Evolutionary conservation across 768 basidiomycete species (phyloP).

Genomic region (Macrolepiota dolichaula): DNA sequence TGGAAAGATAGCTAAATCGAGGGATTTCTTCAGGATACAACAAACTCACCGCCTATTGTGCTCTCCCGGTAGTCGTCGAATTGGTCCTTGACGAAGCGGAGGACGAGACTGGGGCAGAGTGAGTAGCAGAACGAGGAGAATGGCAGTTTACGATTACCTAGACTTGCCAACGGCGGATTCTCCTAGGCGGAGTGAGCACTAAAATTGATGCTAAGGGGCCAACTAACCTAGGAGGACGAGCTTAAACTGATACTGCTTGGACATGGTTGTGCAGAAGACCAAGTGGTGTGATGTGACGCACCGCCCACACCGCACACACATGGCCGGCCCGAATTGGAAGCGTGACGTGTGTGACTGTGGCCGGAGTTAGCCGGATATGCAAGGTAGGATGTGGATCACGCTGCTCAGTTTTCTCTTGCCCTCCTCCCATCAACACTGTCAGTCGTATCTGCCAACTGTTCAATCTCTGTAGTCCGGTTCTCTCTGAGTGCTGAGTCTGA

Average conservation of each 20-base stretch:
- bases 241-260: constrained; percentile 93
- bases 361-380: neutral
- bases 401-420: constrained; percentile 12
- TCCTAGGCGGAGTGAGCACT: constrained; percentile 45
- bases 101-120: constrained; percentile 65
- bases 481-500: constrained; percentile 26
- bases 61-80: constrained; percentile 96
- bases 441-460: constrained; percentile 12
- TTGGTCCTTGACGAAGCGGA: constrained; percentile 95
- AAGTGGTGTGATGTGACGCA: constrained; percentile 21
- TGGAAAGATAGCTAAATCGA: constrained; percentile 28
- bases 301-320: neutral
- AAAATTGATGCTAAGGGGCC: neutral
- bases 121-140: constrained; percentile 21
- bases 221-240: constrained; percentile 87
- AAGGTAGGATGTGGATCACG: constrained; percentile 1
- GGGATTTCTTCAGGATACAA: neutral
- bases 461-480: constrained; percentile 12
- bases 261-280: constrained; percentile 55
- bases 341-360: neutral
- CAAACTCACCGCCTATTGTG: constrained; percentile 75
- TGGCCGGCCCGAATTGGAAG: neutral
- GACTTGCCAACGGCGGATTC: constrained; percentile 98
- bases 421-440: constrained; percentile 16
- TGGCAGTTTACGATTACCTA: constrained; percentile 46